Conservation (phyloP, 129 eudicot species). For the Mikania micrantha region DNA sequence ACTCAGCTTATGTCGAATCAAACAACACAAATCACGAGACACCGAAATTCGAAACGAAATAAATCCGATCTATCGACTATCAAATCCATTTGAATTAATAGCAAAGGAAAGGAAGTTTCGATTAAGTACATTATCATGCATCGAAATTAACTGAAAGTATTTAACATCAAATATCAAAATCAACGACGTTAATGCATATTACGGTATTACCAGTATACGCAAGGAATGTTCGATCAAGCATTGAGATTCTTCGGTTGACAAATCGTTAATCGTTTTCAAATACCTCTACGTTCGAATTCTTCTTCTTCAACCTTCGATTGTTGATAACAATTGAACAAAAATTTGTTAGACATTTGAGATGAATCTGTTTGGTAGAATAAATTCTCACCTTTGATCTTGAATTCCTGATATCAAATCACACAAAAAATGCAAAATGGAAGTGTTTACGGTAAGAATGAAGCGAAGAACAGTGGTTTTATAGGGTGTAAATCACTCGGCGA, state of each 20-base stretch:
- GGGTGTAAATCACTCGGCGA: background rate
- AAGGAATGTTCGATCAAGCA: background rate
- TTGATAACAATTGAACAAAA: background rate
- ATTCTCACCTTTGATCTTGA: background rate
- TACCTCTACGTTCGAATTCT: background rate
- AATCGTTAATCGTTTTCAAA: background rate
- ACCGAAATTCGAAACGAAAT: too few relatives aligned
- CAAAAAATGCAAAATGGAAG: background rate
- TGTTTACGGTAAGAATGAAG: background rate
- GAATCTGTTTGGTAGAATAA: background rate
- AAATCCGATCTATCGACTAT: too few relatives aligned
- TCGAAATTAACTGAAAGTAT: background rate
- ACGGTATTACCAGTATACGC: background rate
- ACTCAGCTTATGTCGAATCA: too few relatives aligned
- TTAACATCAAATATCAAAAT: background rate
- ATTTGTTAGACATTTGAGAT: background rate
- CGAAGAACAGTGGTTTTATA: slow-evolving; percentile 7
- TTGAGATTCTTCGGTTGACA: background rate
- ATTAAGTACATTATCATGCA: background rate
- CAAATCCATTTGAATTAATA: too few relatives aligned
- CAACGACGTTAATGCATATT: background rate
- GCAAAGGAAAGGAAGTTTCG: too few relatives aligned
- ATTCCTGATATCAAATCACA: background rate
- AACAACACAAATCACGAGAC: too few relatives aligned
- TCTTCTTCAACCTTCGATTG: background rate